These are phyloP conservation scores for Mortierella alpina DNA, from an alignment of 192 early-diverging fungal genomes.

Conservation along the genomic window DNA sequence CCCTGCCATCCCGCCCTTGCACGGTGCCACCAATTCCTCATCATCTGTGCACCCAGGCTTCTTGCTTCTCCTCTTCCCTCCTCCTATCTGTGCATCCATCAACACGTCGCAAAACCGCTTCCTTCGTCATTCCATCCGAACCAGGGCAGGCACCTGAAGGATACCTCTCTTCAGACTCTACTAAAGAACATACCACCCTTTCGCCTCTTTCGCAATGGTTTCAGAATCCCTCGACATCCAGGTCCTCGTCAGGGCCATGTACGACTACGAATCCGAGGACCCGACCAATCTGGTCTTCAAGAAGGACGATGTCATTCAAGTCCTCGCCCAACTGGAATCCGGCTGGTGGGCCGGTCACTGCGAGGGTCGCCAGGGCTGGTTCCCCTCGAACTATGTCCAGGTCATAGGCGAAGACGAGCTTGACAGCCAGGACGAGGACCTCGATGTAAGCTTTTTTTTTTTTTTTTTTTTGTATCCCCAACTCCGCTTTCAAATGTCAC, in stretches of 20 bases:
- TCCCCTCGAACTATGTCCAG: conserved; percentile 88
- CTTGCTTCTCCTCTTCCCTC: no score
- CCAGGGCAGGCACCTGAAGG: not conserved
- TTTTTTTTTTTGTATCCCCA: not conserved
- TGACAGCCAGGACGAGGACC: conserved; percentile 56
- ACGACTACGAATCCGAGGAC: conserved; percentile 87
- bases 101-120: not conserved
- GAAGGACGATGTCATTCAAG: conserved; percentile 89
- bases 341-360: conserved; percentile 98
- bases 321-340: conserved; percentile 86
- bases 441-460: conserved; percentile 35
- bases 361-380: conserved; percentile 86
- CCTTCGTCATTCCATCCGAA: not conserved
- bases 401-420: conserved; percentile 67
- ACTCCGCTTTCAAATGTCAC: not conserved
- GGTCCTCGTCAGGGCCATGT: conserved; percentile 78
- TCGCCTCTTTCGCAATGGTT: conserved; percentile 15
- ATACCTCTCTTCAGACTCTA: not conserved
- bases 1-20: not conserved
- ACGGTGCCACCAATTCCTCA: not conserved
- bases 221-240: conserved; percentile 43
- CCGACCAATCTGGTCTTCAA: conserved; percentile 83
- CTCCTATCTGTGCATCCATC: not conserved
- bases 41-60: no score
- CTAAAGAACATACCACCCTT: not conserved